Conservation (phyloP, 2,329 filamentous ascomycete species). For the Samsoniella hepiali region DNA sequence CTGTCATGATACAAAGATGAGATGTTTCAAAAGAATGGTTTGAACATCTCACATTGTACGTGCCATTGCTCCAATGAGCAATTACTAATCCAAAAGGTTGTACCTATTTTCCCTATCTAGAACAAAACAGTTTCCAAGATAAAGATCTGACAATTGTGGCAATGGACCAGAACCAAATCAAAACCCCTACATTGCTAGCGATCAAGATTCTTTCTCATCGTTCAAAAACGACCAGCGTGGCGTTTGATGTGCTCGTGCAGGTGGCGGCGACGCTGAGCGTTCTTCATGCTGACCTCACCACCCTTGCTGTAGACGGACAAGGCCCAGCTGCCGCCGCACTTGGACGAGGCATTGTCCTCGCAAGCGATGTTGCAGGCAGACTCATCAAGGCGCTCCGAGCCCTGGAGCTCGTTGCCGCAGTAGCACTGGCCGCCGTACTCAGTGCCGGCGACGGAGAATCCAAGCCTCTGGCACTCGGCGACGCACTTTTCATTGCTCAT, state of each 20-base stretch:
- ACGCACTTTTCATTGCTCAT: slow-evolving; percentile 47
- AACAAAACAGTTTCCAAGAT: neutral
- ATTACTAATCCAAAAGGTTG: neutral
- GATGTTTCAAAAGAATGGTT: neutral
- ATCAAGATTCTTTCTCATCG: neutral
- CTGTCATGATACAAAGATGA: slow-evolving; percentile 10
- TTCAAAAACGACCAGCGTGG: slow-evolving; percentile 29
- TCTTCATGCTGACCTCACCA: slow-evolving; percentile 29
- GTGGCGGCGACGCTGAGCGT: slow-evolving; percentile 35
- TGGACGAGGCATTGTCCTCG: slow-evolving; percentile 44
- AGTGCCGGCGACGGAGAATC: slow-evolving; percentile 46
- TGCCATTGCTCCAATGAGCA: slow-evolving; percentile 1
- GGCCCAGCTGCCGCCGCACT: slow-evolving; percentile 49
- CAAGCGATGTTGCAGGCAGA: slow-evolving; percentile 46
- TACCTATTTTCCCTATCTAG: neutral
- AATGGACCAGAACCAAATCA: neutral
- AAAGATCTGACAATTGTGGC: neutral
- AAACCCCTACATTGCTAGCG: neutral
- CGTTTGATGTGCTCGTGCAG: slow-evolving; percentile 35
- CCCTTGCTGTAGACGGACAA: slow-evolving; percentile 44
- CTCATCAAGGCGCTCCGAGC: slow-evolving; percentile 42
- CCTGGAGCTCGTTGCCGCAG: slow-evolving; percentile 40
- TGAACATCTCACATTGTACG: neutral
- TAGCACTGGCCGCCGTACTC: slow-evolving; percentile 54
- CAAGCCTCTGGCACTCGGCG: slow-evolving; percentile 42